Evolutionary conservation across 2,329 filamentous ascomycete species (phyloP).

Genomic region (Nemania diffusa): DNA sequence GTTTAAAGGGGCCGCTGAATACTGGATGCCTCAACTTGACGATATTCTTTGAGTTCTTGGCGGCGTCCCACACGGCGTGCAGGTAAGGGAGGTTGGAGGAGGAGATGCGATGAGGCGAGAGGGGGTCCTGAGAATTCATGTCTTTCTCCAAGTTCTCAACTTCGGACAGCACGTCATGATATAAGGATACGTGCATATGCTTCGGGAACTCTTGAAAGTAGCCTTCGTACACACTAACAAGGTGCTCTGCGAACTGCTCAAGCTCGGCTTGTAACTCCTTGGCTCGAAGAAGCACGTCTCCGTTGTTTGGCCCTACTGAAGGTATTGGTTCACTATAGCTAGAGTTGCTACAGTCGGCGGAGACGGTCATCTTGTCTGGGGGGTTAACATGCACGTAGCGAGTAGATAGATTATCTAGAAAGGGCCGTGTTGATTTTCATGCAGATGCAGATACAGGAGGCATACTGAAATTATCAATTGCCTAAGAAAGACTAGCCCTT

Average conservation of each 20-base stretch:
- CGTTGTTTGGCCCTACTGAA: neutral
- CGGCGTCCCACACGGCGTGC: slow-evolving; percentile 47
- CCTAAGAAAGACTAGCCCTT: too few relatives aligned
- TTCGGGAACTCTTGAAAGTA: slow-evolving; percentile 46
- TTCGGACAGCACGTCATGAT: slow-evolving; percentile 41
- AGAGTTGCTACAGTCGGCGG: neutral
- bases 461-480: too few relatives aligned
- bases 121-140: slow-evolving; percentile 35
- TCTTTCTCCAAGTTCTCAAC: slow-evolving; percentile 39
- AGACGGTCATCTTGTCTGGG: slow-evolving; percentile 10
- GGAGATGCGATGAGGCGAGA: slow-evolving; percentile 40
- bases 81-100: slow-evolving; percentile 47
- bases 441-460: too few relatives aligned
- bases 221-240: slow-evolving; percentile 41
- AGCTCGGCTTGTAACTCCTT: slow-evolving; percentile 42
- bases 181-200: slow-evolving; percentile 42
- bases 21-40: slow-evolving; percentile 46
- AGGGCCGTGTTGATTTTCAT: too few relatives aligned
- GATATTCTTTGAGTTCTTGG: slow-evolving; percentile 46
- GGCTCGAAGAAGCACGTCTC: slow-evolving; percentile 23
- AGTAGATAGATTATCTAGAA: too few relatives aligned
- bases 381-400: neutral
- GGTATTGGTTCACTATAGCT: slow-evolving; percentile 3
- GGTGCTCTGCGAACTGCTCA: slow-evolving; percentile 41
- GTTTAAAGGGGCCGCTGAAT: slow-evolving; percentile 40